A percentile compares a stretch with the other conserved stretches of the same genome.
phyloP scores from a whole-genome alignment of 2,329 filamentous ascomycete genomes.

The Phialocephala sp. region DNA sequence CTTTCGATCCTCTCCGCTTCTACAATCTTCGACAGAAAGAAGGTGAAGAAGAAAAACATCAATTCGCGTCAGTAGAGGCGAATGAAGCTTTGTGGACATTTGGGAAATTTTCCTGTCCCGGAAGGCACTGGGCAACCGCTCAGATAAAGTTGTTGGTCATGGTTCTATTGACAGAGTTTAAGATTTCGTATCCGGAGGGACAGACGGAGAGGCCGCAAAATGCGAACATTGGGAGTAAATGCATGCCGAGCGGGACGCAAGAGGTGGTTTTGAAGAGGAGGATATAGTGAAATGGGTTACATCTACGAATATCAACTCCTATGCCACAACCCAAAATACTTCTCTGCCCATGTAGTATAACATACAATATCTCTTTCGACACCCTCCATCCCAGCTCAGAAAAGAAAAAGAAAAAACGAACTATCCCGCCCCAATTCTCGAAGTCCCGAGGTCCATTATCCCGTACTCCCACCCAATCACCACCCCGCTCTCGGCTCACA shows the following conservation, averaged over 20 bases:
- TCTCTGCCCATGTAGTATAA: too few relatives aligned
- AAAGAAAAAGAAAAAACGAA: too few relatives aligned
- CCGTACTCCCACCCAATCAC: conserved; percentile 6
- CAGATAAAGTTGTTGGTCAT: conserved; percentile 6
- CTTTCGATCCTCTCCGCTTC: conserved; percentile 7
- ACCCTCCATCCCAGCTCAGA: too few relatives aligned
- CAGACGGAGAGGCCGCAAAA: conserved; percentile 1
- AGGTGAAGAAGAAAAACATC: background rate
- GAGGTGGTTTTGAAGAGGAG: background rate
- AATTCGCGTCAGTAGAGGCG: background rate
- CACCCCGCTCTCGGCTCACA: background rate
- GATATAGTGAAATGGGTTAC: too few relatives aligned
- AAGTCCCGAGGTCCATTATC: background rate
- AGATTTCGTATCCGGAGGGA: conserved; percentile 1
- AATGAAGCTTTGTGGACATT: background rate
- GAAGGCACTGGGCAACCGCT: background rate
- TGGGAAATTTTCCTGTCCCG: background rate
- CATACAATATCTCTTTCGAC: too few relatives aligned
- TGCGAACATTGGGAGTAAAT: background rate
- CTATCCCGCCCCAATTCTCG: background rate
- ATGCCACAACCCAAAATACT: too few relatives aligned
- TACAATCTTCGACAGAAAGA: conserved; percentile 7
- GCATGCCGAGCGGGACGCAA: background rate
- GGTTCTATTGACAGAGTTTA: background rate
- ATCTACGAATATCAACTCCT: too few relatives aligned